phyloP scores from a whole-genome alignment of 257 asterid genomes.

The Salvia hispanica region DNA sequence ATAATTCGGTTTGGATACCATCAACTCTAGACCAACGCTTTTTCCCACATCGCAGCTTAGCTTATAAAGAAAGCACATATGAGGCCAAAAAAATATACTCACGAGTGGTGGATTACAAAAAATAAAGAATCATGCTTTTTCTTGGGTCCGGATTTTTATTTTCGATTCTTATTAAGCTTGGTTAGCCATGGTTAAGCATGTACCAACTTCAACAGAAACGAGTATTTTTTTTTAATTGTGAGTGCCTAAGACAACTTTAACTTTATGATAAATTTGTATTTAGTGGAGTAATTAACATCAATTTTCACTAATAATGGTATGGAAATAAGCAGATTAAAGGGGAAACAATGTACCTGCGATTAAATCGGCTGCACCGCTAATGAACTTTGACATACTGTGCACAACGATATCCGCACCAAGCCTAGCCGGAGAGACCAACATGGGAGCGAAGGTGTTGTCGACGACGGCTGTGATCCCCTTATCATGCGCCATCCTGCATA shows the following conservation, averaged over 20 bases:
- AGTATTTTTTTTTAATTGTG: too few relatives aligned
- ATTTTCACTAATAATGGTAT: neutral
- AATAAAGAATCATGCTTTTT: neutral
- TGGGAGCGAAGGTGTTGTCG: constrained; percentile 90
- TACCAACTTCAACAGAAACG: too few relatives aligned
- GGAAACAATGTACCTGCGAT: constrained; percentile 65
- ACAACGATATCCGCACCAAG: constrained; percentile 93
- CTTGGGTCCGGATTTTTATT: neutral
- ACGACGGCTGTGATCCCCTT: constrained; percentile 85
- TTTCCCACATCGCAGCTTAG: constrained; percentile 8
- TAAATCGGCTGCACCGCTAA: constrained; percentile 93
- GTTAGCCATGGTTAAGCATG: neutral
- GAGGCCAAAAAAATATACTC: constrained; percentile 2
- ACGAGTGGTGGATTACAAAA: neutral
- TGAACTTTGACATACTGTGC: constrained; percentile 86
- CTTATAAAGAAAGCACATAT: neutral
- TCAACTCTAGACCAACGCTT: neutral
- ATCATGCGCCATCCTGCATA: constrained; percentile 80
- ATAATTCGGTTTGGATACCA: constrained; percentile 8
- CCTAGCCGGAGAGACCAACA: constrained; percentile 92
- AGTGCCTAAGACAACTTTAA: too few relatives aligned
- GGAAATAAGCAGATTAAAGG: neutral
- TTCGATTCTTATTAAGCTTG: neutral
- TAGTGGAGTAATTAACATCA: too few relatives aligned
- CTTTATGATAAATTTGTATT: too few relatives aligned